phyloP scores from a whole-genome alignment of 768 basidiomycete genomes.

The Dentipellis fragilis region DNA sequence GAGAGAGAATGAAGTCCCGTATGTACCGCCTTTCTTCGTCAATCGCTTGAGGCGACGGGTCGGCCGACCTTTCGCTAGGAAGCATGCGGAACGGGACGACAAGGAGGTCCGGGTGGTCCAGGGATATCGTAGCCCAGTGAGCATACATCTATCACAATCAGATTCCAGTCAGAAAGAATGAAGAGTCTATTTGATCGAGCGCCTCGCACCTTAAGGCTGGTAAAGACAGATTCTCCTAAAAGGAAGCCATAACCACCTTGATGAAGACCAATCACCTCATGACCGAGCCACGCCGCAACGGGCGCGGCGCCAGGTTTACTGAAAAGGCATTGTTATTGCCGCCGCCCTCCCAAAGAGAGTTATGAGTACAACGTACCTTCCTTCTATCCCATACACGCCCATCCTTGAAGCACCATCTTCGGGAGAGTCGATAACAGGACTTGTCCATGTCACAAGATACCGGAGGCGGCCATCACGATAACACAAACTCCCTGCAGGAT shows the following conservation, averaged over 20 bases:
- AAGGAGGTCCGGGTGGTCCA: constrained; percentile 21
- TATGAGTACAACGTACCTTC: constrained; percentile 25
- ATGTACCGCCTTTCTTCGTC: constrained; percentile 17
- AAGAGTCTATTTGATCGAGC: neutral
- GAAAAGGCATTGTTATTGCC: neutral
- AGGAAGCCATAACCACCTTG: constrained; percentile 28
- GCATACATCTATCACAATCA: constrained; percentile 19
- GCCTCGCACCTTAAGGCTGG: constrained; percentile 23
- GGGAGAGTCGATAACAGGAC: constrained; percentile 22
- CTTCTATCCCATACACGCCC: constrained; percentile 37
- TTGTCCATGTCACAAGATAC: constrained; percentile 29
- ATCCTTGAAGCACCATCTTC: constrained; percentile 22
- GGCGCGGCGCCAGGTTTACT: constrained; percentile 40
- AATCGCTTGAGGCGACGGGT: constrained; percentile 11
- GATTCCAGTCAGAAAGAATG: neutral
- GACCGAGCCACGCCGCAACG: constrained; percentile 26
- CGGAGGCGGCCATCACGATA: constrained; percentile 29
- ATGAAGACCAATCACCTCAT: constrained; percentile 31
- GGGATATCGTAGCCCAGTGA: constrained; percentile 32
- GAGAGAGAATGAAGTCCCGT: constrained; percentile 7
- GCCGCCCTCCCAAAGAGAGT: too few relatives aligned
- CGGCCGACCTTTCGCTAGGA: constrained; percentile 20
- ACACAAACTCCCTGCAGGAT: constrained; percentile 32
- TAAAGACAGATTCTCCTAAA: constrained; percentile 29
- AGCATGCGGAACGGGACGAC: constrained; percentile 32